Base-by-base conservation (phyloP, 2,329 filamentous ascomycete species). In the Cordyceps cicadae region DNA sequence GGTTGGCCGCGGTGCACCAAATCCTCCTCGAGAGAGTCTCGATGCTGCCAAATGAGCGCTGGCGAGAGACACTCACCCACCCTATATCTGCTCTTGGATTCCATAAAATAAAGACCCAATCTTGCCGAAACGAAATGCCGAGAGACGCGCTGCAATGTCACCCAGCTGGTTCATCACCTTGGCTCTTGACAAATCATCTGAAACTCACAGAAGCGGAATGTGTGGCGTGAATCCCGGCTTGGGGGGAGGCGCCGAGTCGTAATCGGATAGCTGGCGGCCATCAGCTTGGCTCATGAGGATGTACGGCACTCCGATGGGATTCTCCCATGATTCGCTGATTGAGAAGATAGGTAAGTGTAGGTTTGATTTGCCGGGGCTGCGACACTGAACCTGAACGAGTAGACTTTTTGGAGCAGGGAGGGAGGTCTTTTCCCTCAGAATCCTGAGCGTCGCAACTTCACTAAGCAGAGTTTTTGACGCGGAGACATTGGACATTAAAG, bases 1-100 rank as follows among this genome's bases (percentile, higher is more conserved):
- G 69, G n/a, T n/a, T n/a, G 70, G 14, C 69, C 70, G 34, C 67
- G 66, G n/a, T 67, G 54, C 45, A 70, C 52, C 46, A 21, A 34
- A 21, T 65, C 63, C 37, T 68, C 62, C 43, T 29, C 6, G 26
- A 29, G 26, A 29, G 60, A 54, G 41, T 69, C 68, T 34, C 67
- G 66, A 11, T 58, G 29, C 58, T 67, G 60, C 66, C 65, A 68
- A 17, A 63, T 26, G 19, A 68, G 62, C 43, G 64, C 60, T 3
- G 66, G 67, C 21, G 49, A 60, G 14, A 68, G 65, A 41, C 63
- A 69, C 57, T 69, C 66, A 32, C 66, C 64, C 17, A 68, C 52
- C 14, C n/a, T 15, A 7, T 43, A 43, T 4, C n/a, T 2, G 41
- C 14, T 6, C 15, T 17, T 43, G 26, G n/a, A 12, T 46, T 65